Conservation (phyloP, 495 filamentous ascomycete species). For the Penicillium manginii region DNA sequence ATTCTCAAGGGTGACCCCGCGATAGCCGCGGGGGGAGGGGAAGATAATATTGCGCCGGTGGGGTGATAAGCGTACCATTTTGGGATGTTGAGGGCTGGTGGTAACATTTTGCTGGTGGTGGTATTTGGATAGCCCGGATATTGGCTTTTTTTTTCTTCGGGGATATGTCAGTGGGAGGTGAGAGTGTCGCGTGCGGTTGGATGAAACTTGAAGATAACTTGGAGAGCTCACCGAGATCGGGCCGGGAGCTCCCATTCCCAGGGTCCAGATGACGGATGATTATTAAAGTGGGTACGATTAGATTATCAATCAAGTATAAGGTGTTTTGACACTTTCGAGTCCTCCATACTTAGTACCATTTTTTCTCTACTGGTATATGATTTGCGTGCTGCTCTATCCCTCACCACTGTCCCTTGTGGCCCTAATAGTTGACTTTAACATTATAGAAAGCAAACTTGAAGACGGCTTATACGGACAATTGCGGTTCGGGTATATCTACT, state of each 20-base stretch:
- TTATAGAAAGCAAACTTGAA: too few relatives aligned
- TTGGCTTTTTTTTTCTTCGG: too few relatives aligned
- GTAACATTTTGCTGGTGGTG: conserved; percentile 36
- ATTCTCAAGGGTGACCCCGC: conserved; percentile 13
- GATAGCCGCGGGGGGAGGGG: conserved; percentile 2
- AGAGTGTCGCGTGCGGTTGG: conserved; percentile 4
- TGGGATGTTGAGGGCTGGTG: conserved; percentile 69
- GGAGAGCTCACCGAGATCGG: background rate
- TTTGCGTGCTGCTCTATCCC: too few relatives aligned
- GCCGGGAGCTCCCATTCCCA: background rate
- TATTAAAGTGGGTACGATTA: background rate
- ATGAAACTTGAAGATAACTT: background rate
- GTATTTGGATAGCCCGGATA: background rate
- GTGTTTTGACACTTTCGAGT: too few relatives aligned
- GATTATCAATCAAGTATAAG: too few relatives aligned
- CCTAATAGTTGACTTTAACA: too few relatives aligned
- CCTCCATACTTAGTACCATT: too few relatives aligned
- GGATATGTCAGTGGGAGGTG: too few relatives aligned
- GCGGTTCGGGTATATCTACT: too few relatives aligned
- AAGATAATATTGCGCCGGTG: conserved; percentile 4
- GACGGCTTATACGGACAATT: too few relatives aligned
- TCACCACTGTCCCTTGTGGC: too few relatives aligned
- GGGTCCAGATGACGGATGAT: background rate
- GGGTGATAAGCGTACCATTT: conserved; percentile 68
- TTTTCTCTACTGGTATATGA: too few relatives aligned